Percentiles rank a stretch among this genome's conserved stretches.
These are phyloP conservation scores for Penicillium pancosmium DNA, from an alignment of 495 filamentous ascomycete genomes.

Conservation along the genomic window DNA sequence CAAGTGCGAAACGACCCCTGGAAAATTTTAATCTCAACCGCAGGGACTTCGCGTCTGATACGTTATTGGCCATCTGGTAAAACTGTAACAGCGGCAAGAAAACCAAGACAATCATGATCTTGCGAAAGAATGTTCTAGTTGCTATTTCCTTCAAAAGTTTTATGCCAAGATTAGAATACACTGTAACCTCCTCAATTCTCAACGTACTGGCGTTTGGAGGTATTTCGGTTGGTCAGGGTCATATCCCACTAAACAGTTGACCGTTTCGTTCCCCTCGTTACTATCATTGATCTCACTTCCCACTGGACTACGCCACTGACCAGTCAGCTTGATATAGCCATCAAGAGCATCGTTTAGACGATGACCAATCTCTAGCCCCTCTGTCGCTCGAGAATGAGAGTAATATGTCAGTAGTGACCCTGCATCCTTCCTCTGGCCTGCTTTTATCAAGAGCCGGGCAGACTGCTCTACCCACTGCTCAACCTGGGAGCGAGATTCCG, in stretches of 20 bases:
- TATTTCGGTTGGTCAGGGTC: background rate
- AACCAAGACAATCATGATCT: too few relatives aligned
- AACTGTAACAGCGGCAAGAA: too few relatives aligned
- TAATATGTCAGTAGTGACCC: background rate
- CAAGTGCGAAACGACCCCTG: too few relatives aligned
- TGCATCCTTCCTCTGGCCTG: background rate
- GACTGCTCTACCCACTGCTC: background rate
- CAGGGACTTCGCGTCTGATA: too few relatives aligned
- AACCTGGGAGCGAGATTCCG: background rate
- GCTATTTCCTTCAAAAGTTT: too few relatives aligned
- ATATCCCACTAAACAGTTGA: background rate
- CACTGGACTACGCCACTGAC: background rate
- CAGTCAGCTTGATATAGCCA: background rate
- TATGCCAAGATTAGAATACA: too few relatives aligned
- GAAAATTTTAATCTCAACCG: too few relatives aligned
- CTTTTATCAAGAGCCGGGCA: background rate
- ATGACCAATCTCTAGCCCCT: background rate
- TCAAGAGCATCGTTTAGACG: background rate
- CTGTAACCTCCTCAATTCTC: too few relatives aligned
- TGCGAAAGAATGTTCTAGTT: too few relatives aligned
- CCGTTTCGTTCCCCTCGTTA: conserved; percentile 3
- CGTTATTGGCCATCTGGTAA: too few relatives aligned
- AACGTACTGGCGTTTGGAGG: background rate
- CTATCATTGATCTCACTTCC: background rate
- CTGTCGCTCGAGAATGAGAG: background rate